Evolutionary conservation across 257 asterid genomes (phyloP), one percentile per base, ranked within the genome.

Genomic region (Solanum pimpinellifolium): DNA sequence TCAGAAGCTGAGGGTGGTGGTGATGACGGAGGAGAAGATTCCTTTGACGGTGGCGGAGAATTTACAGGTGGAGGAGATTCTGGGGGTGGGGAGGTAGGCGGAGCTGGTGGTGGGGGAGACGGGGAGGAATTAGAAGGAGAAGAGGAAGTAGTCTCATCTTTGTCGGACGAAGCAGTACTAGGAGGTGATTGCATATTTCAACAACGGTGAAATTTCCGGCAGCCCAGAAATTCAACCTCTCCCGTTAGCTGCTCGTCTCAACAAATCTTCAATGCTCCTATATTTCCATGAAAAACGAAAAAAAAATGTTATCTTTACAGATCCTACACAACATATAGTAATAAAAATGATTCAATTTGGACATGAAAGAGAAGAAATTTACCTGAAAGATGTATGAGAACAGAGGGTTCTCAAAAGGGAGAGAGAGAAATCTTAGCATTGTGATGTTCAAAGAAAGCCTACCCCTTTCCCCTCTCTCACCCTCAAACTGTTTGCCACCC

Each of bases 351-450:
- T 39, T 25, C 59, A 42, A 41, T 42, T 44, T 77, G 37, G 39
- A 25, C 83, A 39, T 75, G 83, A 33, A n/a, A 23, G n/a, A 46
- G 29, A 47, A 10, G 65, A 21, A 33, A 49, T 44, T 9, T 88
- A 91, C 93, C 93, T 66, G 90, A 88, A 84, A 27, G 85, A 80
- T 80, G 68, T 27, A 80, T 5, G 85, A 80, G 85, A 18, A 27
- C 44, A 12, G 33, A 29, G 84, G 18, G 68, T 80, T 80, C 84
- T 80, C 84, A 29, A 80, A 80, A 39, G 84, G 84, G 35, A 47
- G 84, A 29, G 29, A 80, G 85, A 80, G 29, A 47, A 80, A 80
- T 16, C 68, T 47, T 49, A 29, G 69, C 85, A 41, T 70, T 73
- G 56, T 80, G 83, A 77, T 78, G 81, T 72, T 47, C 85, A 62